Percentiles rank a stretch among this genome's conserved stretches.
phyloP scores from a whole-genome alignment of 495 filamentous ascomycete species.

The Eremomyces bilateralis region DNA sequence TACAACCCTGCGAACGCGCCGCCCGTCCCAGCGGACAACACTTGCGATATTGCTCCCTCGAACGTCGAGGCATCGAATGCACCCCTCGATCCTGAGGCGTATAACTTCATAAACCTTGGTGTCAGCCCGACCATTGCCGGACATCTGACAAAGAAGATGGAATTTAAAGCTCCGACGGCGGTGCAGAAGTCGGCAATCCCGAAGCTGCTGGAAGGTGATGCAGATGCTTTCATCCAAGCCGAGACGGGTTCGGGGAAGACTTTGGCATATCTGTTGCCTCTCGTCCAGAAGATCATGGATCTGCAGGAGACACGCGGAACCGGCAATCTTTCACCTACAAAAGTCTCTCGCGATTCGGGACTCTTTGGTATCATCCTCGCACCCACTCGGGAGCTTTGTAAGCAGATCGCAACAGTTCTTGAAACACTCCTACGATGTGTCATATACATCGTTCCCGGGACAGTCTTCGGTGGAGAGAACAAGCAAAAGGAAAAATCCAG shows the following conservation, averaged over 20 bases:
- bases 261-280: conserved; percentile 74
- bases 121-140: conserved; percentile 55
- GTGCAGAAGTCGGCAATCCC: conserved; percentile 80
- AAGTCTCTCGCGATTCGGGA: conserved; percentile 57
- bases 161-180: conserved; percentile 75
- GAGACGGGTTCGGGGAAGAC: conserved; percentile 97
- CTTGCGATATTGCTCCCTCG: conserved; percentile 21
- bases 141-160: conserved; percentile 66
- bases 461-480: conserved; percentile 88
- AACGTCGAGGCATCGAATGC: conserved; percentile 74
- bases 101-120: conserved; percentile 66
- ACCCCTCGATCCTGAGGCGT: conserved; percentile 62
- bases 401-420: conserved; percentile 72
- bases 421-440: conserved; percentile 63
- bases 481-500: conserved; percentile 93
- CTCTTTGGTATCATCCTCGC: conserved; percentile 82
- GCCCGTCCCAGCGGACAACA: neutral
- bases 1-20: conserved; percentile 49
- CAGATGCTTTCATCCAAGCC: conserved; percentile 88
- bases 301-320: conserved; percentile 24
- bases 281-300: conserved; percentile 68
- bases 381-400: conserved; percentile 79
- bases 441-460: conserved; percentile 76
- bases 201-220: conserved; percentile 55
- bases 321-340: conserved; percentile 16